A percentile compares a stretch with the other conserved stretches of the same genome.
These are phyloP conservation scores for Crucibulum cyathiforme DNA, from an alignment of 1,284 basidiomycete genomes.

Conservation along the genomic window DNA sequence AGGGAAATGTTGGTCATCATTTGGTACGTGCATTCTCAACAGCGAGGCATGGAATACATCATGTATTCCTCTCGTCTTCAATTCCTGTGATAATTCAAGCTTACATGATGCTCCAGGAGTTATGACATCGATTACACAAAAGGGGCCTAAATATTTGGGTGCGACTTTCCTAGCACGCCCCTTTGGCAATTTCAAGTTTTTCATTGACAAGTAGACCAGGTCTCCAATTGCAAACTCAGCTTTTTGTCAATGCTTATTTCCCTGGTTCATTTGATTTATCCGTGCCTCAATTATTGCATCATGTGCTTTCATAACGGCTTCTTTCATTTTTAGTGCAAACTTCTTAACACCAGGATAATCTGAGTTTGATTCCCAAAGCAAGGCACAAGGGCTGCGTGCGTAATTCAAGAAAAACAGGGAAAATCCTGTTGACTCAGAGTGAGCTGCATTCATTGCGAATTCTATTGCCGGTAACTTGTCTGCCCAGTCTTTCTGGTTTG, in stretches of 20 bases:
- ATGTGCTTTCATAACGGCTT: constrained; percentile 36
- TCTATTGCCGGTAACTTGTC: constrained; percentile 4
- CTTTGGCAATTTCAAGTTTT: no score
- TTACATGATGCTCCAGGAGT: no score
- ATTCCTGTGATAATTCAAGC: no score
- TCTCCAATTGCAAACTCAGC: not conserved
- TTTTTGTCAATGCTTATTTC: constrained; percentile 6
- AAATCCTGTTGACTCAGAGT: constrained; percentile 33
- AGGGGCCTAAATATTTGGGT: no score
- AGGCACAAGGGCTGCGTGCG: constrained; percentile 24
- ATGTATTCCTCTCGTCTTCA: no score
- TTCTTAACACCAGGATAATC: constrained; percentile 32
- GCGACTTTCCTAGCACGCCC: no score
- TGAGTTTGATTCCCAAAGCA: not conserved
- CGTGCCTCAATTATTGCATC: constrained; percentile 36
- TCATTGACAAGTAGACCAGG: no score
- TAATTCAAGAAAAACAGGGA: constrained; percentile 41
- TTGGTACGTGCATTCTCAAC: constrained; percentile 27
- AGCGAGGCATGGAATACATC: not conserved
- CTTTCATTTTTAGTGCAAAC: constrained; percentile 29
- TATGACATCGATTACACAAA: no score
- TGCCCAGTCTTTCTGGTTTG: constrained; percentile 6
- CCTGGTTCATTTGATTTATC: constrained; percentile 27
- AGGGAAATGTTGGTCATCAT: constrained; percentile 31
- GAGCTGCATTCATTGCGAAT: constrained; percentile 16